Evolutionary conservation across 139 green algal genomes (phyloP).

Genomic region (Chlorella sp.): DNA sequence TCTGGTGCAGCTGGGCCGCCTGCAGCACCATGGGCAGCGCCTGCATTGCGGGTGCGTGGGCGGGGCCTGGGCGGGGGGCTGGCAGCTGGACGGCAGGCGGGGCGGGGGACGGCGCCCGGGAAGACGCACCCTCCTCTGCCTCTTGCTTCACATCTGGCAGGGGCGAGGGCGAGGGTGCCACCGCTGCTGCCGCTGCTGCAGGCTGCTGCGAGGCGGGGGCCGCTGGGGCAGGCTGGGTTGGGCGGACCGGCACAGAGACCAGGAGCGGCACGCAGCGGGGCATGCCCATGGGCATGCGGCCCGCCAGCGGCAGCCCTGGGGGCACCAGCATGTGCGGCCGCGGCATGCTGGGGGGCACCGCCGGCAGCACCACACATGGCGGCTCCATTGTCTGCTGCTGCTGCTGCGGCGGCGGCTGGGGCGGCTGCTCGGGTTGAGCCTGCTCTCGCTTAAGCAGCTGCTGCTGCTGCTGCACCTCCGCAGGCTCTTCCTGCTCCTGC

Average conservation of each 20-base stretch:
- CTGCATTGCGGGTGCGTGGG: background rate
- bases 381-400: background rate
- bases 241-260: background rate
- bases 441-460: too few relatives aligned
- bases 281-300: too few relatives aligned
- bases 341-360: too few relatives aligned
- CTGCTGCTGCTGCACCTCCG: too few relatives aligned
- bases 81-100: background rate
- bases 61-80: background rate
- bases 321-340: background rate
- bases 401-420: background rate
- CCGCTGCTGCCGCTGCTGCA: background rate
- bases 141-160: background rate
- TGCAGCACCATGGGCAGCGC: background rate
- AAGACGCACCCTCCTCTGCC: too few relatives aligned
- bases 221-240: background rate
- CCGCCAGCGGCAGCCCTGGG: too few relatives aligned
- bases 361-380: too few relatives aligned
- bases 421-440: background rate
- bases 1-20: background rate
- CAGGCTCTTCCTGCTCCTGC: too few relatives aligned
- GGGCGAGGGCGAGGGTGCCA: too few relatives aligned
- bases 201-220: background rate
- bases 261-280: background rate
- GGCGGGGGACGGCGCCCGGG: too few relatives aligned